Evolutionary conservation across 805 yeast genomes (phyloP), one percentile per base, ranked within the genome.

Genomic region (Citeromyces nyonsensis): DNA sequence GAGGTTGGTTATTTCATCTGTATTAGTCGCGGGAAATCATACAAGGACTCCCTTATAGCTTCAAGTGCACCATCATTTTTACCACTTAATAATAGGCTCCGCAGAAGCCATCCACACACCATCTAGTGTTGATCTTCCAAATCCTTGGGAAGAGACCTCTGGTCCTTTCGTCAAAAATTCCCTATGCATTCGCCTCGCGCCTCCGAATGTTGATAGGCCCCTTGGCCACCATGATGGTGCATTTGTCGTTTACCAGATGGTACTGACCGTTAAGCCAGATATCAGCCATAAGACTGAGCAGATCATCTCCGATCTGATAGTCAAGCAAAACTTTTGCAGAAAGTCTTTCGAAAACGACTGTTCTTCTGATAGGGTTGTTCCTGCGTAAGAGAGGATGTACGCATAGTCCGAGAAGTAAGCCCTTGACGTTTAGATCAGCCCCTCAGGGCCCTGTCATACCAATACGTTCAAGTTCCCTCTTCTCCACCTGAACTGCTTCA

Each of bases 161-260:
- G 44, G 54, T 9, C 80, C 83, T 3, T 57, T 54, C n/a, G 12
- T 70, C 66, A 22, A 63, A 61, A 36, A 50, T 59, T 0, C 70
- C 79, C 5, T 78, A 78, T 43, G 45, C 70, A 20, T 44, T 75
- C 7, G 62, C 76, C 7, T 69, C 85, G 10, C 74, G 76, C 41
- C 46, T 76, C 24, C 86, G 78, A 48, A 41, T 75, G 6, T 30
- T 60, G 2, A 44, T 70, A 37, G 78, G 78, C 43, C 47, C 62
- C 2, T 35, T 59, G 2, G 66, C 73, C 0, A 54, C 67, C 1
- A 37, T 57, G 6, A 65, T 30, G 62, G 62, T 1, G 42, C 64
- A 5, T 61, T 65, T 27, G 41, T 74, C 22, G 44, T 64, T 3
- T 57, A 59, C 31, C 45, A 57, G 3, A 53, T 68, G 15, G 48